Evolutionary conservation across 345 rosid genomes (phyloP), one percentile per base, ranked within the genome.

Genomic region (Erucastrum elatum): DNA sequence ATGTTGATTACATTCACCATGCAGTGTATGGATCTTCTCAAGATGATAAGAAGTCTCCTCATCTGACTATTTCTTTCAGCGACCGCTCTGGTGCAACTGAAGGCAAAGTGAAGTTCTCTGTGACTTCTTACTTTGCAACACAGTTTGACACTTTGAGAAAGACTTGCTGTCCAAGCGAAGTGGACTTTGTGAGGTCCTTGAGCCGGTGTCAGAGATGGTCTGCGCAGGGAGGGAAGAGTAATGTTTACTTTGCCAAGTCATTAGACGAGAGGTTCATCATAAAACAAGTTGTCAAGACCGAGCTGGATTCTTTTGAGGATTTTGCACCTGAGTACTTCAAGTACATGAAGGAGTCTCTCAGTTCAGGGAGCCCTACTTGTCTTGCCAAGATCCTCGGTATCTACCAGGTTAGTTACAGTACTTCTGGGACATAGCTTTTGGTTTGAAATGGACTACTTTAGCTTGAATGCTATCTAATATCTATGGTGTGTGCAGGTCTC

Each of bases 211-310:
- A 80, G 74, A 90, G 85, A 78, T 96, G 99, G 99, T 86, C 82
- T 74, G 99, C 99, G 2, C 95, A 96, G 81, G 99, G 99, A 71
- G 99, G 99, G 9, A 93, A 96, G 84, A 93, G 96, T 85, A 96
- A 93, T 67, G 99, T 91, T 10, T 93, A 91, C 79, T 96, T 96
- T 51, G 98, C 97, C 16, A 96, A 88, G 84, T 90, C 99, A 5
- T 79, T 93, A 80, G 98, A 93, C 76, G 97, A 93, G 84, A 89
- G 99, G 84, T 93, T 96, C 75, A 93, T 96, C 25, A 86, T 96
- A 74, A 96, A 96, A 77, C 97, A 96, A 87, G 95, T 96, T 0
- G 87, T 83, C 51, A 96, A 91, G 84, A 90, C 91, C 0, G 99
- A 96, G 86, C 70, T 93, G 80, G 97, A 91, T 56, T 91, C 99